These are phyloP conservation scores for Cicer pinnatifidum DNA, from an alignment of 306 rosid genomes.

Conservation along the genomic window DNA sequence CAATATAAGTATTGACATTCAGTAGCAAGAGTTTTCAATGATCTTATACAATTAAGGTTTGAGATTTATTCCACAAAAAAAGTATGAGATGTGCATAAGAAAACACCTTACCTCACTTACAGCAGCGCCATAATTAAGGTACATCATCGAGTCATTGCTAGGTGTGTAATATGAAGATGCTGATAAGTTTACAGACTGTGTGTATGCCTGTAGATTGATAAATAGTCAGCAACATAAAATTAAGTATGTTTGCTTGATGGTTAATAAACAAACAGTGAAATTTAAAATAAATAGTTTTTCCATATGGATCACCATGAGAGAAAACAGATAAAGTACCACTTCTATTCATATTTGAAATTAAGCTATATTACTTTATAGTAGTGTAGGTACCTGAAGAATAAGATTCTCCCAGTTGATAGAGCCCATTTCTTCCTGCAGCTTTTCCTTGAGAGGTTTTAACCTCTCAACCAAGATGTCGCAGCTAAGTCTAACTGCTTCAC, in stretches of 20 bases:
- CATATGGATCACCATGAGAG: background rate
- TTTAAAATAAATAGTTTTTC: background rate
- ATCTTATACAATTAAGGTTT: constrained; percentile 25
- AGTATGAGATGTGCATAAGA: constrained; percentile 3
- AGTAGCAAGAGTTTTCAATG: constrained; percentile 6
- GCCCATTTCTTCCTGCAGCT: constrained; percentile 60
- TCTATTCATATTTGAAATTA: constrained; percentile 24
- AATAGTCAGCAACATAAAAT: constrained; percentile 28
- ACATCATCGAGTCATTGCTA: constrained; percentile 46
- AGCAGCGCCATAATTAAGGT: constrained; percentile 88
- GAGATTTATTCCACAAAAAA: too few relatives aligned
- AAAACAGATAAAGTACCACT: constrained; percentile 18
- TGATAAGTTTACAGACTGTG: constrained; percentile 72
- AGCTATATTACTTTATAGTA: constrained; percentile 2
- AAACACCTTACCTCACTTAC: constrained; percentile 77
- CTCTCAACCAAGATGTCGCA: constrained; percentile 82
- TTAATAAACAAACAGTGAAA: background rate
- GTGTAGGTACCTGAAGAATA: constrained; percentile 65
- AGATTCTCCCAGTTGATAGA: constrained; percentile 77
- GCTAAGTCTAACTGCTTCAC: constrained; percentile 81
- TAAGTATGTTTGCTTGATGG: constrained; percentile 13
- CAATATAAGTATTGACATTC: constrained; percentile 31
- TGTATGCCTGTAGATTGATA: constrained; percentile 66
- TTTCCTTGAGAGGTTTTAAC: constrained; percentile 66
- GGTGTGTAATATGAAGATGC: constrained; percentile 67